Conservation (phyloP, 139 green algal species). For the Chlorokybus atmophyticus region DNA sequence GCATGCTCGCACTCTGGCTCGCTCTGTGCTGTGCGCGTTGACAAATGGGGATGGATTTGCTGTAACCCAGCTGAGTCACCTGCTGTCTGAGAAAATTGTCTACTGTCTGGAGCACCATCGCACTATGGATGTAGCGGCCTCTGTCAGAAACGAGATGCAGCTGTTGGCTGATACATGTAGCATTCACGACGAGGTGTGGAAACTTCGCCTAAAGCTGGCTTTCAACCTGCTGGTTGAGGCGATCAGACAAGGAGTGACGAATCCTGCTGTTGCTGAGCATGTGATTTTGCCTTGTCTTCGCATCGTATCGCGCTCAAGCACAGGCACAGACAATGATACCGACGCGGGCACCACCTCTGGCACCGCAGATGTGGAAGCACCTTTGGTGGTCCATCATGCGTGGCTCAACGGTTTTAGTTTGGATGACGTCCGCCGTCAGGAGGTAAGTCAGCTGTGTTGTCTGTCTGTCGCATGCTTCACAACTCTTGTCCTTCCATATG, state of each 20-base stretch:
- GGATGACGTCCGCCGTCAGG: too few species aligned
- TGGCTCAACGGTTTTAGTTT: too few species aligned
- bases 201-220: slow-evolving; percentile 7
- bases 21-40: slow-evolving; percentile 14
- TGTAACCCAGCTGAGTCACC: neutral
- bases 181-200: slow-evolving; percentile 12
- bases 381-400: too few species aligned
- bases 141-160: slow-evolving; percentile 9
- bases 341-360: too few species aligned
- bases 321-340: too few species aligned
- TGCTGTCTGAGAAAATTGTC: neutral
- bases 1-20: slow-evolving; percentile 5
- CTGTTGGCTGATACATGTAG: slow-evolving; percentile 19
- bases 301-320: slow-evolving; percentile 9
- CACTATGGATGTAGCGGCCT: slow-evolving; percentile 20
- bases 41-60: slow-evolving; percentile 12
- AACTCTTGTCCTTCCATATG: too few species aligned
- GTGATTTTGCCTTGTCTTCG: slow-evolving; percentile 18
- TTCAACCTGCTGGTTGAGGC: slow-evolving; percentile 15
- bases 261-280: slow-evolving; percentile 13
- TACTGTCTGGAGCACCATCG: slow-evolving; percentile 25
- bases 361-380: too few species aligned
- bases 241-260: neutral
- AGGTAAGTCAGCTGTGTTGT: too few species aligned
- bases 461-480: too few species aligned